phyloP scores from a whole-genome alignment of 345 rosid genomes.

The Boechera divaricarpa region DNA sequence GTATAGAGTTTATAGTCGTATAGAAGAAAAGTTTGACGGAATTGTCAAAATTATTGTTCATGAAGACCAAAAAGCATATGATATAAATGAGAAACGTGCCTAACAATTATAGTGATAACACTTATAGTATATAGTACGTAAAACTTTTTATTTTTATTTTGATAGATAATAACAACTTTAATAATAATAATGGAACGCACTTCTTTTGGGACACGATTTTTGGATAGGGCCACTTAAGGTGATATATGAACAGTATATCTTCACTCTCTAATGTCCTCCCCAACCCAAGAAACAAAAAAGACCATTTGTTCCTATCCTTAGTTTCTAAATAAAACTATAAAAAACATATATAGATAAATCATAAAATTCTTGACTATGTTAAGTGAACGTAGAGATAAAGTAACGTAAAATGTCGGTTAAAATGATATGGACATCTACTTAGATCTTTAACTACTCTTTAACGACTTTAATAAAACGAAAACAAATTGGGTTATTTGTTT shows the following conservation, averaged over 20 bases:
- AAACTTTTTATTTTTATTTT: too few relatives aligned
- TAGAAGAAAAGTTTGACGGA: constrained; percentile 39
- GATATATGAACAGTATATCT: constrained; percentile 29
- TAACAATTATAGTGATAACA: constrained; percentile 21
- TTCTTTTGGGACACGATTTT: constrained; percentile 23
- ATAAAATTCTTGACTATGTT: neutral
- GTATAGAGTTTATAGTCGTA: neutral
- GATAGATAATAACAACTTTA: neutral
- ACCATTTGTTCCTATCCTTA: neutral
- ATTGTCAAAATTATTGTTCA: constrained; percentile 30
- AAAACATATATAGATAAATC: neutral
- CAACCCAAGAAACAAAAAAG: neutral
- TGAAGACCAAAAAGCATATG: constrained; percentile 35
- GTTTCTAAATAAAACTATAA: neutral
- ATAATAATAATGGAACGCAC: constrained; percentile 27
- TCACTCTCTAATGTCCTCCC: constrained; percentile 14
- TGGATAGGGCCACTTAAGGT: constrained; percentile 32
- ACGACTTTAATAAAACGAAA: neutral
- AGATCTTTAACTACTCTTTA: constrained; percentile 17
- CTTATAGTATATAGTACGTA: constrained; percentile 1
- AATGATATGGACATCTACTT: constrained; percentile 17
- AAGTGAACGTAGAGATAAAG: neutral
- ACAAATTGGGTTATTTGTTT: neutral
- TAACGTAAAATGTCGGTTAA: constrained; percentile 23
- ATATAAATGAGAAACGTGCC: constrained; percentile 41